Evolutionary conservation across 2,329 filamentous ascomycete species (phyloP).

Genomic region (Colletotrichum sp.): DNA sequence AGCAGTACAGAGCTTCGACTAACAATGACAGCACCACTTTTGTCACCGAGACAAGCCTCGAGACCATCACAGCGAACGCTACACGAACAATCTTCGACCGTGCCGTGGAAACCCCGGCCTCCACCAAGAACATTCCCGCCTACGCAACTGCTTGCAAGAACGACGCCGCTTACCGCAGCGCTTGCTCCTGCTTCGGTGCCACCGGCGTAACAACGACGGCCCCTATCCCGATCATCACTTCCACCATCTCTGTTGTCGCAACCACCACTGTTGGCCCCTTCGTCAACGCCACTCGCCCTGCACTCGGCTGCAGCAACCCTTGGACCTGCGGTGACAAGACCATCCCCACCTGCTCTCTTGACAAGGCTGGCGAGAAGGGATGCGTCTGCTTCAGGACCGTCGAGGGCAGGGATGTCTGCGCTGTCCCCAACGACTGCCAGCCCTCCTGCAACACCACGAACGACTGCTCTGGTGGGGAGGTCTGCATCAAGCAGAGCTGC

Average conservation of each 20-base stretch:
- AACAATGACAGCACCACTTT: slow-evolving; percentile 1
- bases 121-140: slow-evolving; percentile 56
- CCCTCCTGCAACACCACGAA: background rate
- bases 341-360: background rate
- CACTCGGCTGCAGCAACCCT: background rate
- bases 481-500: slow-evolving; percentile 18
- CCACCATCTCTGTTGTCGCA: slow-evolving; percentile 38
- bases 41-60: slow-evolving; percentile 5
- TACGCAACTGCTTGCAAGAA: slow-evolving; percentile 29
- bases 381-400: slow-evolving; percentile 14
- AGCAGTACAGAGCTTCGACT: background rate
- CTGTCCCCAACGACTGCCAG: slow-evolving; percentile 1
- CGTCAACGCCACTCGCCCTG: slow-evolving; percentile 5
- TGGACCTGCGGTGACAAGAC: slow-evolving; percentile 6
- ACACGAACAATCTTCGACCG: slow-evolving; percentile 19
- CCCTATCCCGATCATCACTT: slow-evolving; percentile 39
- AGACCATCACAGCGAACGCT: background rate
- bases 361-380: background rate
- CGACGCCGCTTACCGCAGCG: slow-evolving; percentile 24
- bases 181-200: slow-evolving; percentile 31
- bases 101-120: slow-evolving; percentile 42
- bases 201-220: slow-evolving; percentile 33
- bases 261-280: background rate
- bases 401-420: slow-evolving; percentile 10
- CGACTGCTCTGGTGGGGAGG: slow-evolving; percentile 6